Evolutionary conservation across 148 eudicot genomes (phyloP).

Genomic region (Pharnaceum exiguum): DNA sequence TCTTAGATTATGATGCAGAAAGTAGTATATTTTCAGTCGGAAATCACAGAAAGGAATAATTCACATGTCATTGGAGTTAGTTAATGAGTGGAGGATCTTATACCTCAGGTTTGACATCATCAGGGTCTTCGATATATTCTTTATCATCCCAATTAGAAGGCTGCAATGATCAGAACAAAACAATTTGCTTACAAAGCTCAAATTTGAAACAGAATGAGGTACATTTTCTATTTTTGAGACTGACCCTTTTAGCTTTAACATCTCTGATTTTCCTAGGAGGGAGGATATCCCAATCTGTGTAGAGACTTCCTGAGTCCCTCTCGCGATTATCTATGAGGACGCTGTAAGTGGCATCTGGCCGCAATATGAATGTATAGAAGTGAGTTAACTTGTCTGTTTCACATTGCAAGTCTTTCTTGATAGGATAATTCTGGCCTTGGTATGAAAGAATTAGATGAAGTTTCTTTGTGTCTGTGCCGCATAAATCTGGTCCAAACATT

Average conservation of each 20-base stretch:
- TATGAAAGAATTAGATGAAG: slow-evolving; percentile 76
- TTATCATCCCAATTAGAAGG: slow-evolving; percentile 93
- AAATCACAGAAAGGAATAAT: not conserved
- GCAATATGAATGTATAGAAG: slow-evolving; percentile 81
- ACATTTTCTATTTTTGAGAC: not conserved
- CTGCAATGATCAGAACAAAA: slow-evolving; percentile 36
- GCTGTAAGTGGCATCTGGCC: slow-evolving; percentile 94
- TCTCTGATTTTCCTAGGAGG: slow-evolving; percentile 88
- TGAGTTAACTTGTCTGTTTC: slow-evolving; percentile 92
- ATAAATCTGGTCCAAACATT: slow-evolving; percentile 93
- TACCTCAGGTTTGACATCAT: slow-evolving; percentile 86
- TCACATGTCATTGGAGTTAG: not conserved
- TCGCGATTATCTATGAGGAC: slow-evolving; percentile 75
- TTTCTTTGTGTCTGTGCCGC: slow-evolving; percentile 76
- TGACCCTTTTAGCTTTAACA: slow-evolving; percentile 77
- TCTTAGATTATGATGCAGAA: no score
- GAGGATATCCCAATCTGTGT: slow-evolving; percentile 94
- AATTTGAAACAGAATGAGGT: not conserved
- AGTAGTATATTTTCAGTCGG: no score
- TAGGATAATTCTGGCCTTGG: slow-evolving; percentile 76
- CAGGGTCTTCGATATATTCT: slow-evolving; percentile 86
- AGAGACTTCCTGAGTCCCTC: slow-evolving; percentile 92
- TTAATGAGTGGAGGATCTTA: not conserved
- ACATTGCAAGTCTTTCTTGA: slow-evolving; percentile 68
- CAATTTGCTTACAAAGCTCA: not conserved